phyloP scores from a whole-genome alignment of 495 filamentous ascomycete species.

The Penicillium antarcticum region DNA sequence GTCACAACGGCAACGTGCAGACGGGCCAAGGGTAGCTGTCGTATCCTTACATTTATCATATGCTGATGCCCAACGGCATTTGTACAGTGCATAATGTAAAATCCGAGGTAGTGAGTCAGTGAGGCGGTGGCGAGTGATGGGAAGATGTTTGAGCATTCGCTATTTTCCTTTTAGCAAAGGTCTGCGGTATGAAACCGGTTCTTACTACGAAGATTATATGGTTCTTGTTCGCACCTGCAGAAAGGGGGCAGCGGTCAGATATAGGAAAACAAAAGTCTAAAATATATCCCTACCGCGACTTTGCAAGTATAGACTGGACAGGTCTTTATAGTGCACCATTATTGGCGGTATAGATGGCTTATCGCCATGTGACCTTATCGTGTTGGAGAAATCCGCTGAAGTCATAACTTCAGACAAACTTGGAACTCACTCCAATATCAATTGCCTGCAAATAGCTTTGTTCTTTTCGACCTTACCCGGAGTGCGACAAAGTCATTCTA shows the following conservation, averaged over 20 bases:
- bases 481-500: no score
- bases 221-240: not conserved
- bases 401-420: not conserved
- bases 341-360: not conserved
- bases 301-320: not conserved
- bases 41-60: not conserved
- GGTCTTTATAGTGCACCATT: not conserved
- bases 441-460: not conserved
- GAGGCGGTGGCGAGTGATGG: conserved; percentile 1
- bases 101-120: not conserved
- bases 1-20: conserved; percentile 13
- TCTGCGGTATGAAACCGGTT: not conserved
- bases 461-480: not conserved
- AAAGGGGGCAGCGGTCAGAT: not conserved
- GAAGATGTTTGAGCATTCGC: not conserved
- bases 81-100: not conserved
- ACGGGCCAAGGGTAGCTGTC: not conserved
- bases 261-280: not conserved
- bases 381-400: conserved; percentile 12
- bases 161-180: not conserved
- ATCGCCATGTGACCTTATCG: conserved; percentile 17
- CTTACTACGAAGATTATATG: not conserved
- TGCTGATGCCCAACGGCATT: not conserved
- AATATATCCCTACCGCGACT: not conserved
- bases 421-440: not conserved